These are phyloP conservation scores for Leccinum barrowsii DNA, from an alignment of 768 basidiomycete species.

Conservation along the genomic window DNA sequence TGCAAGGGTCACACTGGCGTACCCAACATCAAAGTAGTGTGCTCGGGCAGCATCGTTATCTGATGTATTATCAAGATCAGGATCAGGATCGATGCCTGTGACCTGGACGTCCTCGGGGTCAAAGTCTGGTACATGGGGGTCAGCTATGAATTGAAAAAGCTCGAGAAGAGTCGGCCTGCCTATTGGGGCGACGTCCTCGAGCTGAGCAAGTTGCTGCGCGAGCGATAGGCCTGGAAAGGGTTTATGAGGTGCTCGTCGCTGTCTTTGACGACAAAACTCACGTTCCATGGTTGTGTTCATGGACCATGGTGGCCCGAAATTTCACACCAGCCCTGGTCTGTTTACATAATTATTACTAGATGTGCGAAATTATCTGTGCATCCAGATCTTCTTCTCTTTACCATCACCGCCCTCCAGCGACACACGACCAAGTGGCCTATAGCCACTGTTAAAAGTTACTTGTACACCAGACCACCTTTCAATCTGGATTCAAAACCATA, in stretches of 20 bases:
- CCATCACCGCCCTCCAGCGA: constrained; percentile 34
- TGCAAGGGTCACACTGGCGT: constrained; percentile 24
- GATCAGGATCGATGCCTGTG: constrained; percentile 41
- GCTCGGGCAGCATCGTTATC: constrained; percentile 47
- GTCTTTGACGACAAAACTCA: constrained; percentile 15
- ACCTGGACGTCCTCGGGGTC: constrained; percentile 67
- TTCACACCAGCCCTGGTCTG: constrained; percentile 9
- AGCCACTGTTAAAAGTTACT: constrained; percentile 22
- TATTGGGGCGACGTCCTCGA: constrained; percentile 65
- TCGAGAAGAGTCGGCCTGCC: constrained; percentile 42
- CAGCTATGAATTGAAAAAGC: constrained; percentile 6
- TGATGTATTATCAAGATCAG: constrained; percentile 28
- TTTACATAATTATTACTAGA: constrained; percentile 34
- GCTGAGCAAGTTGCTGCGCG: constrained; percentile 77
- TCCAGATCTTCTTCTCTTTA: constrained; percentile 20
- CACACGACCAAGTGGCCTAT: constrained; percentile 27
- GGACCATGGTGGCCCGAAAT: neutral
- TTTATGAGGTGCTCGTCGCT: constrained; percentile 3
- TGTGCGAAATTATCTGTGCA: constrained; percentile 14
- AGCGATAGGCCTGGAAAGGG: constrained; percentile 48
- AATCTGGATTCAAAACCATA: constrained; percentile 35
- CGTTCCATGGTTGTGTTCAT: constrained; percentile 24
- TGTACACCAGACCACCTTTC: constrained; percentile 20
- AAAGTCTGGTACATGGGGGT: constrained; percentile 44
- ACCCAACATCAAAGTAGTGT: constrained; percentile 89